phyloP scores from a whole-genome alignment of 106 monocot genomes.

The Xerophyta viscosa region DNA sequence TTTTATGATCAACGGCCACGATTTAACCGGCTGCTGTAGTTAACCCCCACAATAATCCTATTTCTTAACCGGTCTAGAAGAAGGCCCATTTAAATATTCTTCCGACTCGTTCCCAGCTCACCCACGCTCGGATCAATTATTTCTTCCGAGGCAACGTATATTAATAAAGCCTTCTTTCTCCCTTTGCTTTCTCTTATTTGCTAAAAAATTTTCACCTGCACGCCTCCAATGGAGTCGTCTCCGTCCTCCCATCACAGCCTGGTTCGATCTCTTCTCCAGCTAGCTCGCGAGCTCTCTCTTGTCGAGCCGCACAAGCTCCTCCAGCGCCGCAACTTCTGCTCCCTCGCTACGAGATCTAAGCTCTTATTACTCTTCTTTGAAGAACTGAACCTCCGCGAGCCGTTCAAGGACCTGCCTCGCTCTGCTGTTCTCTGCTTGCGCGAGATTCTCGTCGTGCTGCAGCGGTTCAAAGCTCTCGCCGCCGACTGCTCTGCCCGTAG shows the following conservation, averaged over 20 bases:
- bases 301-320: constrained; percentile 9
- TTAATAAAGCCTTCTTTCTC: too few relatives aligned
- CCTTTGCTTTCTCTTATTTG: too few relatives aligned
- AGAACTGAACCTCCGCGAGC: constrained; percentile 24
- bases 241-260: constrained; percentile 3
- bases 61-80: too few relatives aligned
- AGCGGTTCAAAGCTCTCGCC: constrained; percentile 32
- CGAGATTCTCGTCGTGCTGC: constrained; percentile 56
- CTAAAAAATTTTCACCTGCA: too few relatives aligned
- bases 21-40: too few relatives aligned
- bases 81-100: too few relatives aligned
- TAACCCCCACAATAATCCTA: too few relatives aligned
- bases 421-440: constrained; percentile 39
- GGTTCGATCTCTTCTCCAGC: constrained; percentile 32
- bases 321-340: constrained; percentile 18
- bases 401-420: constrained; percentile 13
- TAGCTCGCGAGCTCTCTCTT: constrained; percentile 36
- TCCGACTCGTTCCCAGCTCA: too few relatives aligned
- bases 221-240: too few relatives aligned
- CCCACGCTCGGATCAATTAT: too few relatives aligned
- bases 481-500: constrained; percentile 41
- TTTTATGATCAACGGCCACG: too few relatives aligned
- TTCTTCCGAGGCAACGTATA: too few relatives aligned
- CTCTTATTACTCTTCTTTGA: constrained; percentile 51
- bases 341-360: constrained; percentile 28